Percentiles rank a stretch among this genome's conserved stretches.
Conservation (phyloP, 352 stramenopile genomes). For the Phytophthora sp. region DNA sequence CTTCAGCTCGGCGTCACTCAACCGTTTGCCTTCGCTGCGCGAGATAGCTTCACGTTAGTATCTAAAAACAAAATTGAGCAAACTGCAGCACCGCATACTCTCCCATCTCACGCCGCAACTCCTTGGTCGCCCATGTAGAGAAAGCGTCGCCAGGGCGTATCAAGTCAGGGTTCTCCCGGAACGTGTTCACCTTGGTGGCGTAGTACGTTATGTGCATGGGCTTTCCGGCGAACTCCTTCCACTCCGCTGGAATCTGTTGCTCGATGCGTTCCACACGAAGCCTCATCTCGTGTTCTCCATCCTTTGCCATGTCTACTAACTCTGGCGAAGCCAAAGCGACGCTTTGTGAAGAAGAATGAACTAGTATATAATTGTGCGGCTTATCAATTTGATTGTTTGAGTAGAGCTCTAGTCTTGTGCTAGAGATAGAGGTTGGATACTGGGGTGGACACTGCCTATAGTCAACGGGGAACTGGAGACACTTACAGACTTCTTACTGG, state of each 20-base stretch:
- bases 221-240: conserved; percentile 50
- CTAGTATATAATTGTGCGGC: neutral
- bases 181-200: conserved; percentile 66
- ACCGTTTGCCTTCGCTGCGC: conserved; percentile 22
- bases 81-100: conserved; percentile 27
- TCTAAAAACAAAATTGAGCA: neutral
- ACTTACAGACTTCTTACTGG: conserved; percentile 4
- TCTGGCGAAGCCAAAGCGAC: neutral
- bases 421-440: conserved; percentile 22
- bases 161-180: conserved; percentile 59
- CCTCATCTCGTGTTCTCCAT: conserved; percentile 46
- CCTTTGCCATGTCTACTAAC: neutral
- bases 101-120: conserved; percentile 49
- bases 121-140: conserved; percentile 41
- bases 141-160: conserved; percentile 49
- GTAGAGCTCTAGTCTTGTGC: conserved; percentile 11
- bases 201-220: conserved; percentile 72
- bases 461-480: conserved; percentile 19
- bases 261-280: conserved; percentile 55
- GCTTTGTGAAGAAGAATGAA: neutral
- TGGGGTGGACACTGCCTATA: conserved; percentile 28
- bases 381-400: neutral
- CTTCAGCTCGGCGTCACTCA: conserved; percentile 54
- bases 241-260: conserved; percentile 54
- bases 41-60: neutral